These are phyloP conservation scores for Paraphaeosphaeria sporulosa DNA, from an alignment of 2,329 filamentous ascomycete genomes.

Conservation along the genomic window DNA sequence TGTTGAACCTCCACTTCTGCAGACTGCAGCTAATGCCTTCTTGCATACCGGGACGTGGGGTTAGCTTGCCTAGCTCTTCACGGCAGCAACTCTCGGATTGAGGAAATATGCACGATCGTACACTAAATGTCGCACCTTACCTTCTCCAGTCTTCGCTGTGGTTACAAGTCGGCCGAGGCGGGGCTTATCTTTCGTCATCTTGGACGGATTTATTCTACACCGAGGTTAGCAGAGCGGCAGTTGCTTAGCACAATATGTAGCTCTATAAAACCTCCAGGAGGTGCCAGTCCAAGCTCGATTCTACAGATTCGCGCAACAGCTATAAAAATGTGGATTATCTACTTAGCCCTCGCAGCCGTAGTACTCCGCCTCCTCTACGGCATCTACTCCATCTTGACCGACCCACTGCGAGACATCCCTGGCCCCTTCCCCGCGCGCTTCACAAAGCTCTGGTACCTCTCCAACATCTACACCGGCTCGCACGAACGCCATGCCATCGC, in stretches of 20 bases:
- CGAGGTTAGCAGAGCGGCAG: background rate
- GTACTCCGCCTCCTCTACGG: conserved; percentile 13
- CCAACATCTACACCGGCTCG: conserved; percentile 13
- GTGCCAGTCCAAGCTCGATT: background rate
- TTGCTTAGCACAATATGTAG: background rate
- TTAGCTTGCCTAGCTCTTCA: background rate
- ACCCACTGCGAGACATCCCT: conserved; percentile 18
- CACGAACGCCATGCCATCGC: conserved; percentile 22
- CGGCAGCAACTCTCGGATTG: background rate
- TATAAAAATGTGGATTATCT: background rate
- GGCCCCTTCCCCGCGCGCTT: conserved; percentile 22
- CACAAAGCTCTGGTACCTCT: conserved; percentile 24
- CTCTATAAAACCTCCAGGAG: background rate
- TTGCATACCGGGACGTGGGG: background rate
- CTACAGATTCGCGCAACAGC: background rate
- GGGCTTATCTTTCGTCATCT: background rate
- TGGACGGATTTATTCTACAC: background rate
- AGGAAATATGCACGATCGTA: background rate
- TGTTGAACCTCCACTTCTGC: background rate
- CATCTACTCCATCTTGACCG: conserved; percentile 13
- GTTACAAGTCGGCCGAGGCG: background rate
- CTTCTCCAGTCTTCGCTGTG: background rate
- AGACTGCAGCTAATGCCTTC: background rate
- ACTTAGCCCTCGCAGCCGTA: background rate
- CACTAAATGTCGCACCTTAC: background rate